Evolutionary conservation across 305 asterid genomes (phyloP).

Genomic region (Solanum chacoense): DNA sequence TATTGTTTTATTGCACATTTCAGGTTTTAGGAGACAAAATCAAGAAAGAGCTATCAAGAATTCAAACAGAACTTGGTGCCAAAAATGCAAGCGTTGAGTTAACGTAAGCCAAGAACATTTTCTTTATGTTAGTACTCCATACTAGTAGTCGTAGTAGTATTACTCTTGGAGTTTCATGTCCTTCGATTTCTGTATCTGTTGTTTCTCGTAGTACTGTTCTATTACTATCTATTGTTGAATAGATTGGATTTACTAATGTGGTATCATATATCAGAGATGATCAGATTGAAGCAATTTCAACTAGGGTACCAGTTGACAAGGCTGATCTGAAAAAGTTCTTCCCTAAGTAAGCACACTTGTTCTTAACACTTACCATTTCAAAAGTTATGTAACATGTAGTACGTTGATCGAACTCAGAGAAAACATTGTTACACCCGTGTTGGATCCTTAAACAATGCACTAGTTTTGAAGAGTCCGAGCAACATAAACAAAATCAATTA

Average conservation of each 20-base stretch:
- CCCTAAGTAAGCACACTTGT: constrained; percentile 38
- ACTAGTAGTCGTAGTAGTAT: no score
- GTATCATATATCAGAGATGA: constrained; percentile 34
- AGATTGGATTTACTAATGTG: neutral
- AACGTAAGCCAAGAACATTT: constrained; percentile 9
- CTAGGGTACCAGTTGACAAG: constrained; percentile 65
- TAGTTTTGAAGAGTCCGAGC: neutral
- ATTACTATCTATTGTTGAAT: neutral
- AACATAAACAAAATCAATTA: neutral
- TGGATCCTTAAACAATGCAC: neutral
- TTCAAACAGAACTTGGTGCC: constrained; percentile 30
- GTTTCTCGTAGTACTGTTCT: neutral
- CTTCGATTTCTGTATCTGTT: neutral
- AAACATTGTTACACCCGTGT: neutral
- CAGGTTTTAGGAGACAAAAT: constrained; percentile 63
- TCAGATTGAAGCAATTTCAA: constrained; percentile 65
- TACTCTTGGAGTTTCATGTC: neutral
- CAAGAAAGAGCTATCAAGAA: constrained; percentile 41
- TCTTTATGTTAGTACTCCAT: no score
- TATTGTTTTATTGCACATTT: neutral
- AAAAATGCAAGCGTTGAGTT: constrained; percentile 23
- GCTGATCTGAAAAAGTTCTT: constrained; percentile 48
- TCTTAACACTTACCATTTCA: neutral
- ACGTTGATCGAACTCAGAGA: neutral
- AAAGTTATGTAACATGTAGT: neutral